These are phyloP conservation scores for Beauveria brongniartii DNA, from an alignment of 2,329 filamentous ascomycete genomes.

Conservation along the genomic window DNA sequence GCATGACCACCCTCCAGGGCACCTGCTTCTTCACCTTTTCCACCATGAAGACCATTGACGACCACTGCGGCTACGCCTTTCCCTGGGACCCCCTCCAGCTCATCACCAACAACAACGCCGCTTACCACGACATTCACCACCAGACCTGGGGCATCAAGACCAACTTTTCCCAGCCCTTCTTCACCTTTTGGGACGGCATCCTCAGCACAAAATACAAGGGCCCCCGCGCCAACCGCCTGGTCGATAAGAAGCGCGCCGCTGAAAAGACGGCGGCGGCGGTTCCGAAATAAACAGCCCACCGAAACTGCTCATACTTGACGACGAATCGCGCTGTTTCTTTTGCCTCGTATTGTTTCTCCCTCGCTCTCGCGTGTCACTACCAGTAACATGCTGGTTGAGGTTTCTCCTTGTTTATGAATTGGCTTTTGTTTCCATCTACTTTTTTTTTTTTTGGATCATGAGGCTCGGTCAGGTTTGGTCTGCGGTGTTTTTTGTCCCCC, in stretches of 20 bases:
- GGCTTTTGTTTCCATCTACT: not conserved
- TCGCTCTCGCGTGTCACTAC: not conserved
- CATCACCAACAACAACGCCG: slow-evolving; percentile 88
- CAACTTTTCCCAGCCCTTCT: slow-evolving; percentile 86
- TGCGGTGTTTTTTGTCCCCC: slow-evolving; percentile 6
- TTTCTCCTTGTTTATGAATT: not conserved
- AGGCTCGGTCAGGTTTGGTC: not conserved
- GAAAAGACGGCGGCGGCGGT: slow-evolving; percentile 9
- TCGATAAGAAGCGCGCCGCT: slow-evolving; percentile 27
- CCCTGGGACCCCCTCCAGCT: slow-evolving; percentile 92
- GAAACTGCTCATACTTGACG: not conserved
- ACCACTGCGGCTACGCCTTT: slow-evolving; percentile 94
- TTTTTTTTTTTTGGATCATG: slow-evolving; percentile 17
- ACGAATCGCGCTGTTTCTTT: not conserved
- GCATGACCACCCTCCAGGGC: slow-evolving; percentile 78
- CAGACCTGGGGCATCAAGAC: slow-evolving; percentile 99
- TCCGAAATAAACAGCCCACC: not conserved
- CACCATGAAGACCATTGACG: slow-evolving; percentile 93
- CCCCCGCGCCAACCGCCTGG: slow-evolving; percentile 36
- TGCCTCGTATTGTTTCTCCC: not conserved
- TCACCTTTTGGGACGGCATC: slow-evolving; percentile 87
- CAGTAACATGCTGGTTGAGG: no score
- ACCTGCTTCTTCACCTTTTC: slow-evolving; percentile 85
- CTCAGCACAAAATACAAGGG: slow-evolving; percentile 79
- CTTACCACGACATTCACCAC: slow-evolving; percentile 97